Base-by-base conservation (phyloP, 1,284 basidiomycete genomes). In the Irpex lacteus region DNA sequence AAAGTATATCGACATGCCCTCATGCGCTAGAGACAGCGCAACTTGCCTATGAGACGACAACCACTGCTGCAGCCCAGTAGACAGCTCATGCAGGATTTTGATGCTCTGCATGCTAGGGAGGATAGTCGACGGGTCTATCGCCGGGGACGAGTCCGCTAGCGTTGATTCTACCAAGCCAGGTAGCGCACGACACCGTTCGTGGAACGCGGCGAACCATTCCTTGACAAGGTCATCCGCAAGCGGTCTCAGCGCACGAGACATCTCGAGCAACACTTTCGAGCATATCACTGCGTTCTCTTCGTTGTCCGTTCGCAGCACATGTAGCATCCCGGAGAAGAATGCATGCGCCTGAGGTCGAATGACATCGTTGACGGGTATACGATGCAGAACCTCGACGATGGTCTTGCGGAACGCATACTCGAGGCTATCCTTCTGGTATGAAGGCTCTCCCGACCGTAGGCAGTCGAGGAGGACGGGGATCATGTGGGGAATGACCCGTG, bases 11-110 rank as follows among this genome's bases (percentile, higher is more conserved):
- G 87, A 84, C 52, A 97, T 84, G 47, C 92, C 91, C 44, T 87
- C 82, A 69, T 90, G 87, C 68, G 98, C 87, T 34, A 88, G 83
- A 6, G 89, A 82, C 6, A 88, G 82, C 59, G 93, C 87, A 62
- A 89, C 75, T 47, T 84, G 81, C 65, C 92, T 91, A 65, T 89
- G 84, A 37, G 88, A 87, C 77, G 98, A 96, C 66, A 94, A 90
- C 76, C 98, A 92, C 52, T 96, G 87, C 50, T 98, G 94, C 69
- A 98, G 89, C 18, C 96, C 90, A 78, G 98, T 92, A 5, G 94
- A 94, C 81, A 98, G 93, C 77, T 99, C 98, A 5, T 94, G 91
- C 26, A 98, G 81, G 11, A 98, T 93, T 77, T 98, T 98, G 83
- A 98, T 98, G 74, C 95, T 97, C 62, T 88, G 87, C 61, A 90